Evolutionary conservation across 139 green algal genomes (phyloP).

Genomic region (Volvox reticuliferus): DNA sequence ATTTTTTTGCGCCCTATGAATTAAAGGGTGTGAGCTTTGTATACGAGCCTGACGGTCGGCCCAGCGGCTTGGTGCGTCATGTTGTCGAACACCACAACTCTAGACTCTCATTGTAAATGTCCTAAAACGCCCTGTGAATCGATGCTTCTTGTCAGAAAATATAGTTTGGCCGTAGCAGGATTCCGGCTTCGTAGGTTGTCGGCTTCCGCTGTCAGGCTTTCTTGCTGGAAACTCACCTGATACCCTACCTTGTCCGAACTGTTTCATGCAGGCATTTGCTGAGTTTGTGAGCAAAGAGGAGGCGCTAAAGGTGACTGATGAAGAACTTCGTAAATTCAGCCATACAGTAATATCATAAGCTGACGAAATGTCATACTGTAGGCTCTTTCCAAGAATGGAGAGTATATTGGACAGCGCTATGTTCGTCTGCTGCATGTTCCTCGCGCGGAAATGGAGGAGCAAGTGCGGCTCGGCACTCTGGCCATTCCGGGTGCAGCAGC

Average conservation of each 20-base stretch:
- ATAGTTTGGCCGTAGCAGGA: background rate
- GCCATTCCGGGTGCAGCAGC: constrained; percentile 67
- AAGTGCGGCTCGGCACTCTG: constrained; percentile 69
- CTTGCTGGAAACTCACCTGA: background rate
- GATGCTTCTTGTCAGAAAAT: background rate
- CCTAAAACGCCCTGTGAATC: background rate
- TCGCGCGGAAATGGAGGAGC: constrained; percentile 78
- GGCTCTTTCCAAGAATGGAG: constrained; percentile 76
- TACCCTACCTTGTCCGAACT: background rate
- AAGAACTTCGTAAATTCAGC: background rate
- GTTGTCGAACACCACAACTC: background rate
- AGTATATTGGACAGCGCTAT: constrained; percentile 81
- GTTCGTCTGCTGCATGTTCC: constrained; percentile 79
- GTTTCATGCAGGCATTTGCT: constrained; percentile 62
- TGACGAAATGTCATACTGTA: constrained; percentile 26
- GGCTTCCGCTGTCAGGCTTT: background rate
- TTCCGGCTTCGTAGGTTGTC: background rate
- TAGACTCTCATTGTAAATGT: background rate
- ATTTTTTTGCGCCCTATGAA: constrained; percentile 69
- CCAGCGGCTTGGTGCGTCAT: constrained; percentile 67
- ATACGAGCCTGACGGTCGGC: constrained; percentile 70
- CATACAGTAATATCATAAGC: background rate
- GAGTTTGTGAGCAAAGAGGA: constrained; percentile 72
- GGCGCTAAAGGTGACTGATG: constrained; percentile 53
- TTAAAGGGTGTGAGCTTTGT: constrained; percentile 68